Evolutionary conservation across 2,329 filamentous ascomycete genomes (phyloP), one percentile per base, ranked within the genome.

Genomic region (Neonectria ditissima): DNA sequence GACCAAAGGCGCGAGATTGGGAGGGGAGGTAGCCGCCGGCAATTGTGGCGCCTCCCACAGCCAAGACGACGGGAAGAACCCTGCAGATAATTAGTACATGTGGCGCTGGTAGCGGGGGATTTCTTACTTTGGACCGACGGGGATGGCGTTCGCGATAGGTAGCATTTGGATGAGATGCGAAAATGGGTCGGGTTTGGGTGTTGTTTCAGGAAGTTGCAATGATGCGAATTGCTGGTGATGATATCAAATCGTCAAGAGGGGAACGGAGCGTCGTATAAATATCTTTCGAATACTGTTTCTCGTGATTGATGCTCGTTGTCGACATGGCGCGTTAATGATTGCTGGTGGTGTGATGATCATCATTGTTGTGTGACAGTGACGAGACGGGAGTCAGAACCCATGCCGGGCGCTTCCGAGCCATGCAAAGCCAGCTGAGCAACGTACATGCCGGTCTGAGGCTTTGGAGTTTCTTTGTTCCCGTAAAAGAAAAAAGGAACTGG

Each of bases 291-390:
- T 26, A 18, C 30, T 3, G 11, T 32, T 32, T 52, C 50, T 53
- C 52, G 54, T 65, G 41, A 55, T 61, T 60, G 26, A 44, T 45
- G n/a, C 58, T 44, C 26, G 45, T 14, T 37, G 16, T 9, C 41
- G 28, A 44, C 43, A 65, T 69, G 59, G 59, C 63, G 67, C 62
- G 69, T 63, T 71, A 67, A 50, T 69, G 47, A 70, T 52, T 60
- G 58, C 63, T 41, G 39, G 65, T 71, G 69, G 69, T 62, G 64
- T 69, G 69, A 71, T 68, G 43, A 68, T 71, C 52, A 66, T 51
- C 62, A 41, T 62, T 26, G 14, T 18, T n/a, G 8, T 9, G 9
- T 9, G 7, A 5, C 39, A 4, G 39, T 43, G 39, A 43, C 39
- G 18, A 43, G 39, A 43, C 39, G 18, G 20, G 39, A 43, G 39